Evolutionary conservation across 179 eudicot genomes (phyloP).

Genomic region (Vitellaria paradoxa): DNA sequence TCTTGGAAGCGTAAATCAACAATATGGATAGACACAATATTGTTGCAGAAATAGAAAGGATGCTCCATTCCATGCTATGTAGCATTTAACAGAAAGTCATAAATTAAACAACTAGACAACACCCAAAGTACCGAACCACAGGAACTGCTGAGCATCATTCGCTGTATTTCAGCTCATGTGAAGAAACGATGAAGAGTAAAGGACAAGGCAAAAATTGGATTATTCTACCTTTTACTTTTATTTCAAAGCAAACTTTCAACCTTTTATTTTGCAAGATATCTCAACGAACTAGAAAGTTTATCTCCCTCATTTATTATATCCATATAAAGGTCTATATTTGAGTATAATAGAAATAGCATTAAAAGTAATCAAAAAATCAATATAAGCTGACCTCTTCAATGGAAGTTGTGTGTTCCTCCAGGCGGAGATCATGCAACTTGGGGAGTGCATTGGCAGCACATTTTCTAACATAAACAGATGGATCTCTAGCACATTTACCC

Average conservation of each 20-base stretch:
- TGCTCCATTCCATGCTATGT: too few relatives aligned
- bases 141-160: neutral
- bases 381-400: conserved; percentile 71
- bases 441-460: conserved; percentile 99
- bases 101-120: neutral
- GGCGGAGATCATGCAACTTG: conserved; percentile 85
- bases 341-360: neutral
- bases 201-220: neutral
- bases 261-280: neutral
- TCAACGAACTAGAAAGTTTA: neutral
- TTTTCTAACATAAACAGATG: conserved; percentile 94
- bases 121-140: conserved; percentile 5
- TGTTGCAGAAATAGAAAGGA: conserved; percentile 1
- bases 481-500: conserved; percentile 93
- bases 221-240: too few relatives aligned
- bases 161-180: conserved; percentile 1
- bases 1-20: neutral
- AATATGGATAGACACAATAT: neutral
- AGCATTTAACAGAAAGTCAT: neutral
- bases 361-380: neutral
- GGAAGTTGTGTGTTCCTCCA: conserved; percentile 65
- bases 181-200: neutral
- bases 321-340: neutral
- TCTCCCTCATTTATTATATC: neutral
- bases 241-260: neutral